phyloP scores from a whole-genome alignment of 345 rosid genomes.

The Hibiscus mutabilis region DNA sequence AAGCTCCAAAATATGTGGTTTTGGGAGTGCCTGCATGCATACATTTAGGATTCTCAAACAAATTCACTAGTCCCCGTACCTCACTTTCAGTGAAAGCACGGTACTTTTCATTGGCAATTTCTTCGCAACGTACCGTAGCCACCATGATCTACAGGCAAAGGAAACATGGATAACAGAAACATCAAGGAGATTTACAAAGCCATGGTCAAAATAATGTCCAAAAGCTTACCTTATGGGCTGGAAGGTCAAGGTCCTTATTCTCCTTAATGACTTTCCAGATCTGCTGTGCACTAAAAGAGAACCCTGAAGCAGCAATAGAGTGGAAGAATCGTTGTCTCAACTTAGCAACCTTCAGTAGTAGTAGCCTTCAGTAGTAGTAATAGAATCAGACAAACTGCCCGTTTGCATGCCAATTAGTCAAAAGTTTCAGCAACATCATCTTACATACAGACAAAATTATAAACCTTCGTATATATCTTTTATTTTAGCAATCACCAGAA shows the following conservation, averaged over 20 bases:
- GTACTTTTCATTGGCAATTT: slow-evolving; percentile 77
- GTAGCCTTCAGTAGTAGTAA: slow-evolving; percentile 20
- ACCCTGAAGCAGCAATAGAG: slow-evolving; percentile 93
- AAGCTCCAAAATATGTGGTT: not conserved
- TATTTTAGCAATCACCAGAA: not conserved
- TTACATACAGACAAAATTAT: not conserved
- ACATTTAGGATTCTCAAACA: not conserved
- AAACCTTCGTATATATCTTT: not conserved
- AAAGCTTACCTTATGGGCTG: slow-evolving; percentile 84
- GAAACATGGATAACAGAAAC: slow-evolving; percentile 17
- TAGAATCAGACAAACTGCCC: not conserved
- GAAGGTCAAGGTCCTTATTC: slow-evolving; percentile 97
- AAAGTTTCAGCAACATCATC: not conserved
- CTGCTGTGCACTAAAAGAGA: slow-evolving; percentile 82
- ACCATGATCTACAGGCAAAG: slow-evolving; percentile 78
- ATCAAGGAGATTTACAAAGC: not conserved
- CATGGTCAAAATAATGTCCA: not conserved
- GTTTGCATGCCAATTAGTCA: not conserved
- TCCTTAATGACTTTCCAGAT: slow-evolving; percentile 96
- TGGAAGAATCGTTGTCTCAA: slow-evolving; percentile 84
- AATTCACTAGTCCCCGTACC: slow-evolving; percentile 25
- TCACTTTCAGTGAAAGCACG: slow-evolving; percentile 48
- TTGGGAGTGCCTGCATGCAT: not conserved
- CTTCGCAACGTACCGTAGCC: slow-evolving; percentile 96
- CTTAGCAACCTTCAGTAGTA: slow-evolving; percentile 55